Evolutionary conservation across 345 rosid species (phyloP), one percentile per base, ranked within the genome.

Genomic region (Crucihimalaya himalaica): DNA sequence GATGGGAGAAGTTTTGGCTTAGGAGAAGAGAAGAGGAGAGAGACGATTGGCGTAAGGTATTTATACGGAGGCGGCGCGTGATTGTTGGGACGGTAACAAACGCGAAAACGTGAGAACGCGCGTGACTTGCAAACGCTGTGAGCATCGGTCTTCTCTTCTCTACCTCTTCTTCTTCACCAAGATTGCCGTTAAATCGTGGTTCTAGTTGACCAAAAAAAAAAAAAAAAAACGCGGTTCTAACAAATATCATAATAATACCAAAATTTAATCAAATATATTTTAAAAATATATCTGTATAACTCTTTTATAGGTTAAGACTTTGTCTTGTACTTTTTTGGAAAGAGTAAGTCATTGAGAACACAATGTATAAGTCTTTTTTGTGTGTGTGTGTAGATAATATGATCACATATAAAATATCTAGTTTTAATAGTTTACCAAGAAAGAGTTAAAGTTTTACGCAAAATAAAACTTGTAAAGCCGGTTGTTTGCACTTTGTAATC

Each of bases 181-280:
- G 10, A 43, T 48, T n/a, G 48, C 28, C 28, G 13, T 25, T 28
- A 13, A 15, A 50, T 37, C 59, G 57, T 66, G 4, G 46, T 10
- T 16, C 47, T n/a, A n/a, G n/a, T n/a, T n/a, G n/a, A n/a, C n/a
- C n/a, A n/a, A n/a, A n/a, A n/a, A n/a, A n/a, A n/a, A n/a, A n/a
- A n/a, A n/a, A n/a, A n/a, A n/a, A n/a, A n/a, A n/a, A n/a, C n/a
- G n/a, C n/a, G n/a, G n/a, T n/a, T n/a, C n/a, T n/a, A n/a, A n/a
- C n/a, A n/a, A n/a, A n/a, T 81, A 84, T 70, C 68, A 68, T 13
- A 51, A 51, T 83, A 78, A 75, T 55, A 23, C 55, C 55, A 51
- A 51, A 12, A 51, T 51, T 15, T 6, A 15, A 28, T 15, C 21
- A 15, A 15, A 8, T 2, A 25, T 50, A 23, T 23, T 23, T 23